phyloP scores from a whole-genome alignment of 2,329 filamentous ascomycete species.

The Fusarium subtropicale region DNA sequence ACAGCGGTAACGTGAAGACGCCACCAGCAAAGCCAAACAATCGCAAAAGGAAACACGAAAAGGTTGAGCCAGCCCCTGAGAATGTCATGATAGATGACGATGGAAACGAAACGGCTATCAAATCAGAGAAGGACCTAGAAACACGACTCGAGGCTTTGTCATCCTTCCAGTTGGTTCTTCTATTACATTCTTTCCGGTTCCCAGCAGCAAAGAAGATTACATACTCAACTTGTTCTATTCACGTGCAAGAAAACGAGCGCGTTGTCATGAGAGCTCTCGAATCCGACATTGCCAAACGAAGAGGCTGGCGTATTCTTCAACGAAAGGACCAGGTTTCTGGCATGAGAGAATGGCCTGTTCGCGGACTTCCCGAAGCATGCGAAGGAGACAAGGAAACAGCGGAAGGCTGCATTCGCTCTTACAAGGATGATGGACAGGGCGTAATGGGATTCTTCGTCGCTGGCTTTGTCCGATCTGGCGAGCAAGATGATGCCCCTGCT shows the following conservation, averaged over 20 bases:
- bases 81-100: conserved; percentile 67
- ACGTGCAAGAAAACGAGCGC: conserved; percentile 87
- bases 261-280: conserved; percentile 80
- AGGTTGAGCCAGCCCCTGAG: conserved; percentile 48
- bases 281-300: conserved; percentile 72
- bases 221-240: conserved; percentile 93
- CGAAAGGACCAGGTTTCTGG: conserved; percentile 80
- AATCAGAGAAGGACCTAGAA: conserved; percentile 67
- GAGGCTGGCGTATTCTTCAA: conserved; percentile 82
- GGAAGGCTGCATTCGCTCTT: conserved; percentile 83
- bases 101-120: conserved; percentile 64
- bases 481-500: conserved; percentile 30
- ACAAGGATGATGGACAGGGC: conserved; percentile 82
- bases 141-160: conserved; percentile 79
- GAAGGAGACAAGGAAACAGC: conserved; percentile 65
- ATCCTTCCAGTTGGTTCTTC: conserved; percentile 82
- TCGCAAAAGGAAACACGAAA: conserved; percentile 61
- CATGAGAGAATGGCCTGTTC: conserved; percentile 79
- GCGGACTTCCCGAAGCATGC: conserved; percentile 65
- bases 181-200: conserved; percentile 88
- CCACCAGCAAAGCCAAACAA: conserved; percentile 41
- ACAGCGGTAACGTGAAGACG: conserved; percentile 37
- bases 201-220: conserved; percentile 80
- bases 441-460: conserved; percentile 97
- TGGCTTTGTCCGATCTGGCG: conserved; percentile 71